Base-by-base conservation (phyloP, 805 yeast genomes). In the Geotrichum ghanense region DNA sequence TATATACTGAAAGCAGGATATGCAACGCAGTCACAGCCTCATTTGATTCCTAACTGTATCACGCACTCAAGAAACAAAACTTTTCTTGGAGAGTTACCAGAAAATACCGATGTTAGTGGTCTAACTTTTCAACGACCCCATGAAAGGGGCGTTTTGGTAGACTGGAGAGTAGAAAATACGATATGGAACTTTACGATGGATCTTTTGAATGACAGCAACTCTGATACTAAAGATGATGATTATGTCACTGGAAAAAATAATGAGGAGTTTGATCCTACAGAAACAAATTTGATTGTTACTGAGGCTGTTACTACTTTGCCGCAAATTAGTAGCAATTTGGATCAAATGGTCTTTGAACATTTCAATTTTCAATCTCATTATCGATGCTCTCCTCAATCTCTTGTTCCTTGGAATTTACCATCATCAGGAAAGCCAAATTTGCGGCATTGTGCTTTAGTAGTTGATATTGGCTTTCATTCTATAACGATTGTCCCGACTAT, bases 341-440 rank as follows among this genome's bases (percentile, higher is more conserved):
- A 92, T 61, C 95, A 88, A 64, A 83, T 92, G 0, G 74, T 92
- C 0, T 90, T 94, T 66, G 99, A 92, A 62, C 97, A 92, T 58
- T 92, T 81, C 58, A 95, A 86, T 2, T 83, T 92, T 57, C 71
- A 71, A 12, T 74, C 78, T 25, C 73, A 84, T 49, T 83, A 79
- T 52, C 71, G 95, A 49, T 75, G 84, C 20, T 76, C 83, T 0
- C 71, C 68, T 0, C 59, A 56, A 1, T 50, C 58, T 7, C 48
- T 60, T 48, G 72, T 77, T 2, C 88, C 89, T 1, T 84, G 87
- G 79, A 68, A 72, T 44, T 51, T 44, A 12, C 43, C 14, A 42
- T 48, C 50, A 1, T 45, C 47, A 1, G 55, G 51, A 6, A 48
- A 59, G 2, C 58, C 57, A 20, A 31, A 31, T 12, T 52, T 58